Evolutionary conservation across 2,329 filamentous ascomycete species (phyloP), one percentile per base, ranked within the genome.

Genomic region (Epichloe uncinata): DNA sequence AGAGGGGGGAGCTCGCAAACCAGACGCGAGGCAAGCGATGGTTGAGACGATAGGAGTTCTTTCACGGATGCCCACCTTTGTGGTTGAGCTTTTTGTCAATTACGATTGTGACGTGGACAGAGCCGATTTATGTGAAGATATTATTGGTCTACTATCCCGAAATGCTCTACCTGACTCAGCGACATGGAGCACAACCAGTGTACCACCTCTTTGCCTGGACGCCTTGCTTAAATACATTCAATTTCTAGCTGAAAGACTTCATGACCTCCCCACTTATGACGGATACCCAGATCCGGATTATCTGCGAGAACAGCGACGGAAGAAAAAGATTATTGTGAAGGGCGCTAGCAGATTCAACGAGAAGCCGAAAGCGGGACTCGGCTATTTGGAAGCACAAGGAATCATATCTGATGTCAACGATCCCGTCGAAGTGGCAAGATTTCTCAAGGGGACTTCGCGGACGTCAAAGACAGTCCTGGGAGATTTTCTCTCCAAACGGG

Each of bases 141-240:
- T 97, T 78, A 81, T 98, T 53, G 91, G 93, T 0, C 75, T 98
- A 35, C 72, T 98, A 15, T 91, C 93, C 18, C 80, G 93, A 52
- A 98, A 96, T 64, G 93, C 93, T 2, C 85, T 98, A 56, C 94
- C 93, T 0, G 93, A 98, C 64, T 95, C 93, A 8, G 93, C 91
- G 5, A 96, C 90, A 5, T 98, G 93, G 93, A 98, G 94, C 65
- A 98, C 93, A 11, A 96, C 91, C 5, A 98, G 95, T 62, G 94
- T 98, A 1, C 93, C 93, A 15, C 93, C 93, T 0, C 72, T 98
- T 3, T 98, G 93, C 60, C 73, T 98, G 20, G 93, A 98, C 68
- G 89, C 93, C 9, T 73, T 98, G 11, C 73, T 98, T 22, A 84
- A 88, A 15, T 97, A 90, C 59, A 80, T 98, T 35, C 90, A 96